Base-by-base conservation (phyloP, 345 rosid species). In the Fremontodendron californicum region DNA sequence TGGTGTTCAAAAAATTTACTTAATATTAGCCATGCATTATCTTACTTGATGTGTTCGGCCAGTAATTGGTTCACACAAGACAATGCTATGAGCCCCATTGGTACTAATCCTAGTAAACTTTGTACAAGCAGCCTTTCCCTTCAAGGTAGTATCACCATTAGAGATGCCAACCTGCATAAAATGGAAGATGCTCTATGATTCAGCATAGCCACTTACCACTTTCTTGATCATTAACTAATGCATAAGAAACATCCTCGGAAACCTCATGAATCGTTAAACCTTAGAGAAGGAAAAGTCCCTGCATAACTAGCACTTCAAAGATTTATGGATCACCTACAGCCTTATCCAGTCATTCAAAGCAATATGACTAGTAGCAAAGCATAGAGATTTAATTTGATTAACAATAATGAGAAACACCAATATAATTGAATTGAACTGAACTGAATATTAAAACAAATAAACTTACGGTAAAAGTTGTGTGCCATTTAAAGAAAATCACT, bases 31-130 rank as follows among this genome's bases (percentile, higher is more conserved):
- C 1, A 23, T 35, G 35, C 31, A 51, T 57, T 62, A 72, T 79
- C 90, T 84, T 88, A 90, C 98, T 85, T 96, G 99, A 91, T 96
- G 98, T 45, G 98, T 96, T 81, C 94, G 84, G 74, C 98, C 99
- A 46, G 97, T 96, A 78, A 94, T 81, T 60, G 99, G 98, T 85
- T 92, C 88, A 73, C 99, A 96, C 81, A 86, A 88, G 76, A 91
- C 97, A 64, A 91, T 88, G 88, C 98, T 96, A 77, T 92, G 89
- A 77, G 84, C 83, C 77, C 99, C 94, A 79, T 90, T 79, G 45
- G 99, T 91, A 66, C 86, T 84, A 63, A 92, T 91, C 83, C 97
- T 88, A 51, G 92, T 87, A 86, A 96, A 92, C 86, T 89, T 90
- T n/a, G 98, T 92, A 83, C 90, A 86, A 6, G 98, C 88, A 75